A percentile compares a stretch with the other conserved stretches of the same genome.
phyloP scores from a whole-genome alignment of 768 basidiomycete species.

The Lactarius sp. region DNA sequence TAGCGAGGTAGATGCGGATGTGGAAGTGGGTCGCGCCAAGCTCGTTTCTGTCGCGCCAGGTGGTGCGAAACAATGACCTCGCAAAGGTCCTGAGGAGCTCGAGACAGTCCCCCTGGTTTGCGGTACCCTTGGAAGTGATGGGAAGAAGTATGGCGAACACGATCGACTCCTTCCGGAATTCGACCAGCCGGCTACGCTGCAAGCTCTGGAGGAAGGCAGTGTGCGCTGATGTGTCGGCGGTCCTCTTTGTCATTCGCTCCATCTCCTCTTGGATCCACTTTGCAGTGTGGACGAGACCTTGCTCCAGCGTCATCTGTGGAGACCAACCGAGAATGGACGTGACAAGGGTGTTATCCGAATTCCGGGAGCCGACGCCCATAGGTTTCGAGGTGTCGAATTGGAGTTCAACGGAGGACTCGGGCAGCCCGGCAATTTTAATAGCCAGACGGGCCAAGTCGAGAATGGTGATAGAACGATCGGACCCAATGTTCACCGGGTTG shows the following conservation, averaged over 20 bases:
- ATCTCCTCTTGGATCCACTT: constrained; percentile 46
- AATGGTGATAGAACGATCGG: constrained; percentile 41
- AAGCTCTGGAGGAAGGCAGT: constrained; percentile 27
- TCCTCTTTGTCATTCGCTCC: constrained; percentile 20
- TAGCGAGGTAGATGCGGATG: constrained; percentile 46
- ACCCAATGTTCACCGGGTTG: constrained; percentile 48
- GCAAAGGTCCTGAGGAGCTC: constrained; percentile 41
- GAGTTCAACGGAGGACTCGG: constrained; percentile 31
- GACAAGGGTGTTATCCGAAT: constrained; percentile 45
- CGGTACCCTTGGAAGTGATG: constrained; percentile 47
- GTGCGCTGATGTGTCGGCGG: constrained; percentile 18
- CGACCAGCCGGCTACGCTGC: constrained; percentile 37
- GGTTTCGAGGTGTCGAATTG: constrained; percentile 32
- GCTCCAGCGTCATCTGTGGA: constrained; percentile 38
- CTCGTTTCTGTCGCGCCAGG: constrained; percentile 39
- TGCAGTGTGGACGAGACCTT: constrained; percentile 45
- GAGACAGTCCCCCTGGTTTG: constrained; percentile 38
- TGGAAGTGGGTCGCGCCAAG: constrained; percentile 34
- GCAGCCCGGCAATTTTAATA: constrained; percentile 32
- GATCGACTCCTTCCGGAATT: constrained; percentile 34
- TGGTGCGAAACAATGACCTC: constrained; percentile 42
- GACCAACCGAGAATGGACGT: constrained; percentile 38
- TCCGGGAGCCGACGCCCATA: constrained; percentile 46
- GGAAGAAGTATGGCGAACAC: constrained; percentile 53
- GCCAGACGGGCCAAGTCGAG: constrained; percentile 41